phyloP scores from a whole-genome alignment of 1,139 yeast genomes.

The Candida sojae region DNA sequence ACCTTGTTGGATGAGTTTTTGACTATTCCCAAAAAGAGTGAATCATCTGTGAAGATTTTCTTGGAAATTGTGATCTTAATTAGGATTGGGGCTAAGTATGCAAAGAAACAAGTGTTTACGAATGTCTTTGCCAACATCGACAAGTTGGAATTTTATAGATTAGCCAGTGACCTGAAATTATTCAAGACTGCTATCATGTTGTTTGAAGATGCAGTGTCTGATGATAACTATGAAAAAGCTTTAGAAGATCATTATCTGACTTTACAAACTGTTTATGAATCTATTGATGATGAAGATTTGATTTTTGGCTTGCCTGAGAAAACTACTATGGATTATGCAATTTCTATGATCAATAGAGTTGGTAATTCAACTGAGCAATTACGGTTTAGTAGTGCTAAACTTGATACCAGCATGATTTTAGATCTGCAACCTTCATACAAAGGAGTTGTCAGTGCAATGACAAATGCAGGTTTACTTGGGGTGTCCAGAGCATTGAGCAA shows the following conservation, averaged over 20 bases:
- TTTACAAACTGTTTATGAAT: slow-evolving; percentile 39
- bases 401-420: slow-evolving; percentile 46
- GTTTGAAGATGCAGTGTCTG: slow-evolving; percentile 48
- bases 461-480: slow-evolving; percentile 51
- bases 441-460: slow-evolving; percentile 37
- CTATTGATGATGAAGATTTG: slow-evolving; percentile 62
- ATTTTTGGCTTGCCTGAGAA: slow-evolving; percentile 62
- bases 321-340: slow-evolving; percentile 53
- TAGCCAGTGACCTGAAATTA: slow-evolving; percentile 38
- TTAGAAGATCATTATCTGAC: slow-evolving; percentile 12
- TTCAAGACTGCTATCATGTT: slow-evolving; percentile 53
- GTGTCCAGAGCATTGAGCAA: slow-evolving; percentile 39
- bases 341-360: slow-evolving; percentile 38
- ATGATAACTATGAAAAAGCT: neutral
- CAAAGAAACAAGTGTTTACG: slow-evolving; percentile 29
- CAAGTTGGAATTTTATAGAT: slow-evolving; percentile 25
- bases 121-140: slow-evolving; percentile 37
- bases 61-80: slow-evolving; percentile 42
- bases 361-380: slow-evolving; percentile 42
- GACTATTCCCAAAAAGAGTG: slow-evolving; percentile 9
- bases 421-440: slow-evolving; percentile 12
- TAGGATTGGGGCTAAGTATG: slow-evolving; percentile 42
- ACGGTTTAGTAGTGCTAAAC: slow-evolving; percentile 55
- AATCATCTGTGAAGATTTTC: slow-evolving; percentile 27
- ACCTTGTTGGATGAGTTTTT: slow-evolving; percentile 15